Base-by-base conservation (phyloP, 768 basidiomycete species). In the Trametes cinnabarina region DNA sequence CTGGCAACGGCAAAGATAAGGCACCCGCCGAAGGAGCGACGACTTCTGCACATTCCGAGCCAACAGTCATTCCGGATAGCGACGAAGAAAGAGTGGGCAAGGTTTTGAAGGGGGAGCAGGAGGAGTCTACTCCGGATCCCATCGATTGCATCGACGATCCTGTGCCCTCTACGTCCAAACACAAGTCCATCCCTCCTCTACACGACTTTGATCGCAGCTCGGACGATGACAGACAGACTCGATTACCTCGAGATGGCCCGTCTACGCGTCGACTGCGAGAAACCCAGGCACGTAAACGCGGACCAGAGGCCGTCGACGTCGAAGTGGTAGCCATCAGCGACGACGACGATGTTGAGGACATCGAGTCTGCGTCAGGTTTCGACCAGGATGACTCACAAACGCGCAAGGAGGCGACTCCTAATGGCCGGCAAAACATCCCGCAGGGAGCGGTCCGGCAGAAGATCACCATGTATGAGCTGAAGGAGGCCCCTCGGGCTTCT, bases 41-140 rank as follows among this genome's bases (percentile, higher is more conserved):
- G 3, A 22, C 34, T 34, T 12, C 19, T 12, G 48, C 20, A 19
- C 40, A 22, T n/a, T 17, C 23, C 10, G 47, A 40, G 20, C 17
- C 48, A 1, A 48, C 34, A 11, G 23, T 41, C 15, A 20, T 47
- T 19, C 30, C 52, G 34, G 48, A 57, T 20, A 52, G 40, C 46
- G 47, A 41, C 3, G 61, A 62, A 15, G 55, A 58, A 20, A n/a
- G 50, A 15, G 56, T 47, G 1, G 20, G 11, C 47, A 17, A 23
- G 17, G 22, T 10, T 20, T 11, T 26, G 10, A 37, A 28, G 15
- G 28, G 50, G 15, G 34, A 8, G 39, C 25, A 30, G 51, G 42
- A 58, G 28, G 51, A 42, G 4, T 55, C 61, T 2, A 58, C 50
- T 1, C 61, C 61, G 8, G 57, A 62, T 32, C 61, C 61, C 0